These are phyloP conservation scores for Colletotrichum sp. DNA, from an alignment of 2,329 filamentous ascomycete genomes.

Conservation along the genomic window DNA sequence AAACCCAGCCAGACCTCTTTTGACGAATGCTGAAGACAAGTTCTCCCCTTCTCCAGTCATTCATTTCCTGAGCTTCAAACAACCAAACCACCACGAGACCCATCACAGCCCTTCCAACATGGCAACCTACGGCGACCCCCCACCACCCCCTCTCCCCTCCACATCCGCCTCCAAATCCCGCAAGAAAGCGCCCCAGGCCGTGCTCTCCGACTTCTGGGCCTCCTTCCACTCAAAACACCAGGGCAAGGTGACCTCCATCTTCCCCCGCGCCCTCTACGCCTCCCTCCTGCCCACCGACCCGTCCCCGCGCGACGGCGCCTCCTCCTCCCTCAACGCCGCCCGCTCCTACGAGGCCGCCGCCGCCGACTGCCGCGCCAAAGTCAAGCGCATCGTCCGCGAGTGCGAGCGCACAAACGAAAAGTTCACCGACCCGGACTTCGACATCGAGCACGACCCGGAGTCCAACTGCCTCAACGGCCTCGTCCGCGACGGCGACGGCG, in stretches of 20 bases:
- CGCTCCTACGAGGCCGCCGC: conserved; percentile 47
- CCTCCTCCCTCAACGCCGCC: conserved; percentile 52
- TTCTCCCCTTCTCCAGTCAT: not conserved
- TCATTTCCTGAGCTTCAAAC: not conserved
- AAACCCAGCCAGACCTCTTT: not conserved
- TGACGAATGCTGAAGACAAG: too few species aligned
- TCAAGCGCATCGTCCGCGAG: conserved; percentile 43
- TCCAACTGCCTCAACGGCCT: conserved; percentile 42
- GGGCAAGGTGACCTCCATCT: conserved; percentile 49
- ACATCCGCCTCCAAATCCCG: not conserved
- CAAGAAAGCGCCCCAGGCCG: conserved; percentile 41
- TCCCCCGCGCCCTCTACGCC: conserved; percentile 44
- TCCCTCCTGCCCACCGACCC: conserved; percentile 30
- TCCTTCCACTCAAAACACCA: conserved; percentile 44
- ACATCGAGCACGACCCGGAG: conserved; percentile 42
- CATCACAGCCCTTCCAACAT: not conserved
- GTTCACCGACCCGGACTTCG: conserved; percentile 49
- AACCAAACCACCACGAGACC: not conserved
- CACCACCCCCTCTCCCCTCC: not conserved
- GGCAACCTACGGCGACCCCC: conserved; percentile 10
- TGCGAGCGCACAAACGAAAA: conserved; percentile 50
- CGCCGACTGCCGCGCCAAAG: conserved; percentile 41
- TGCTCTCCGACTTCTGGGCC: conserved; percentile 46
- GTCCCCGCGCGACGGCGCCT: conserved; percentile 34
- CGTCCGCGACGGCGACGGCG: conserved; percentile 14